These are phyloP conservation scores for Penicillium griseofulvum DNA, from an alignment of 2,329 filamentous ascomycete species.

Conservation along the genomic window DNA sequence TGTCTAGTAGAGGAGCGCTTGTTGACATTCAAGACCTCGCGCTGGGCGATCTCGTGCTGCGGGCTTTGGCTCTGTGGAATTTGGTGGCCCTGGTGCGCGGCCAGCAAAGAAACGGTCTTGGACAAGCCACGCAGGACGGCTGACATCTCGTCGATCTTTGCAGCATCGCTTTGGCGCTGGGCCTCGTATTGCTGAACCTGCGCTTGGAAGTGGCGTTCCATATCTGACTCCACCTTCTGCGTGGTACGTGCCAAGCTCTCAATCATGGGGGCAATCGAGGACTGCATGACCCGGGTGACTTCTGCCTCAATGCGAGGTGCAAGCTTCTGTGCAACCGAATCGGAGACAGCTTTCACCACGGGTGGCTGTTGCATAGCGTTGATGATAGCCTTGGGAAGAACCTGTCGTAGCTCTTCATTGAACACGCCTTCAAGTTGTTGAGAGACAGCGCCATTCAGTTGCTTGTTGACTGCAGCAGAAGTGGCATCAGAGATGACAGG, in stretches of 20 bases:
- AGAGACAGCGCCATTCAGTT: conserved; percentile 67
- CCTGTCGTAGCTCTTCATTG: conserved; percentile 69
- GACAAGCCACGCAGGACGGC: conserved; percentile 54
- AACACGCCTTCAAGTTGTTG: conserved; percentile 64
- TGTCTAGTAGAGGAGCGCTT: conserved; percentile 31
- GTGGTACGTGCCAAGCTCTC: conserved; percentile 65
- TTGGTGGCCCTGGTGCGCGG: conserved; percentile 43
- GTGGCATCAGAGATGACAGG: conserved; percentile 70
- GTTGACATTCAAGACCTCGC: not conserved
- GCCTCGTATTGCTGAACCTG: conserved; percentile 53
- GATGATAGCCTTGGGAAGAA: conserved; percentile 65
- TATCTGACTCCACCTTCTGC: conserved; percentile 64
- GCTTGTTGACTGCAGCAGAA: conserved; percentile 66
- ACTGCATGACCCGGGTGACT: conserved; percentile 60
- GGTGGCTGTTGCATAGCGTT: conserved; percentile 72
- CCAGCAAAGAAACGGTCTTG: conserved; percentile 50
- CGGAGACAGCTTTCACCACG: conserved; percentile 68
- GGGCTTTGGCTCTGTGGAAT: conserved; percentile 19
- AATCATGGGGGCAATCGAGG: conserved; percentile 65
- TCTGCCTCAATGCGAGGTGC: conserved; percentile 67
- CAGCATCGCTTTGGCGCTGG: conserved; percentile 53
- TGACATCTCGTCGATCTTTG: conserved; percentile 62
- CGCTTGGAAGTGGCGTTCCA: conserved; percentile 60
- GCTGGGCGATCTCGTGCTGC: not conserved
- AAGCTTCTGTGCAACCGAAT: conserved; percentile 67